These are phyloP conservation scores for Platanus orientalis DNA, from an alignment of 164 flowering plant genomes.

Conservation along the genomic window DNA sequence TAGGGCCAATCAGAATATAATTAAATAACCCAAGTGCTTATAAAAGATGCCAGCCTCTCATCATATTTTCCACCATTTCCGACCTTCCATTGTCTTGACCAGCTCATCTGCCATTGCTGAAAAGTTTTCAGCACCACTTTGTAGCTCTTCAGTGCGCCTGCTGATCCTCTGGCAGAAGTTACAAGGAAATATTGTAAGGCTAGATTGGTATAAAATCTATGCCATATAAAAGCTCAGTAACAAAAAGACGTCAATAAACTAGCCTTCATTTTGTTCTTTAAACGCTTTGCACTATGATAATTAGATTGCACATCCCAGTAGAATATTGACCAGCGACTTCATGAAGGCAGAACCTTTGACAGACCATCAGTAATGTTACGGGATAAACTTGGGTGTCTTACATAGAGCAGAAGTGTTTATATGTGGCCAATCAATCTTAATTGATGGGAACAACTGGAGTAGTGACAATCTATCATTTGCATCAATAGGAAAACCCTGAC, in stretches of 20 bases:
- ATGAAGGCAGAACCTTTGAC: background rate
- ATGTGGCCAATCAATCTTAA: too few species aligned
- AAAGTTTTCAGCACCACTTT: conserved; percentile 77
- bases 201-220: background rate
- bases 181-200: background rate
- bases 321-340: background rate
- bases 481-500: too few species aligned
- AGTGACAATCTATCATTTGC: too few species aligned
- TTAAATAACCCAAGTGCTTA: background rate
- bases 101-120: conserved; percentile 87
- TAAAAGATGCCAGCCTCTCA: background rate
- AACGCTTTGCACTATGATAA: background rate
- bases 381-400: background rate
- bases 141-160: conserved; percentile 68
- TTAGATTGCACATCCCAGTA: background rate
- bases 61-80: conserved; percentile 91
- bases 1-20: too few species aligned
- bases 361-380: background rate
- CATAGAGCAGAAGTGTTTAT: too few species aligned
- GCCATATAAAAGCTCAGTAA: too few species aligned
- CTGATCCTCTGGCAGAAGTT: conserved; percentile 50
- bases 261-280: background rate
- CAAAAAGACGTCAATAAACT: too few species aligned
- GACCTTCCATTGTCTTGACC: conserved; percentile 71
- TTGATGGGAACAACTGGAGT: too few species aligned